A percentile compares a stretch with the other conserved stretches of the same genome.
Conservation (phyloP, 768 basidiomycete genomes). For the Amanita polypyramis region DNA sequence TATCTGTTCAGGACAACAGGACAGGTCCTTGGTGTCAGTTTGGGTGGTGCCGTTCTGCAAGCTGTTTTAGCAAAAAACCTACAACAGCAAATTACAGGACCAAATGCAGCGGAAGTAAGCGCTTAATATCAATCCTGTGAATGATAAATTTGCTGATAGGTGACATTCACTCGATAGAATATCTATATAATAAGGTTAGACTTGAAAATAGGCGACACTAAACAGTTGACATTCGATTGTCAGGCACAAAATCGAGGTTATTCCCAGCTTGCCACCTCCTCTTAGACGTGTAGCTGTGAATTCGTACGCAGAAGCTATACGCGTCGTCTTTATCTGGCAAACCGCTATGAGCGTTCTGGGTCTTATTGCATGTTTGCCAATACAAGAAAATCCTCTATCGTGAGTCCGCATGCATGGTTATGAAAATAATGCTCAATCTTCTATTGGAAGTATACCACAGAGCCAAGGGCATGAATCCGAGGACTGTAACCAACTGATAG, state of each 20-base stretch:
- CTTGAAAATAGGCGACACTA: background rate
- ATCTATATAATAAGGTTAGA: constrained; percentile 60
- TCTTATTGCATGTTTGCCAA: constrained; percentile 61
- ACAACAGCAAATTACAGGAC: constrained; percentile 64
- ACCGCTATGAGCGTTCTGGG: constrained; percentile 53
- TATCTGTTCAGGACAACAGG: constrained; percentile 92
- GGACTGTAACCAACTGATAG: constrained; percentile 26
- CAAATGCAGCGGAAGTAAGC: constrained; percentile 60
- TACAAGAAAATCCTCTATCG: constrained; percentile 66
- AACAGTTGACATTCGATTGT: constrained; percentile 1
- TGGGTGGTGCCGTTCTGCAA: constrained; percentile 80
- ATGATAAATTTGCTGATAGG: background rate
- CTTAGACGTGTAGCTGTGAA: constrained; percentile 53
- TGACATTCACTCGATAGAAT: constrained; percentile 30
- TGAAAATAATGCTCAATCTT: constrained; percentile 5
- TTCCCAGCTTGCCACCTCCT: constrained; percentile 49
- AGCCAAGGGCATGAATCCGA: constrained; percentile 51
- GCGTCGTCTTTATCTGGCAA: constrained; percentile 77
- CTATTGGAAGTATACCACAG: constrained; percentile 44
- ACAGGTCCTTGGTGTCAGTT: constrained; percentile 90
- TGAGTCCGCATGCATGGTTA: constrained; percentile 17
- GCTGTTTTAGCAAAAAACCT: constrained; percentile 64
- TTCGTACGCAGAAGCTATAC: constrained; percentile 73
- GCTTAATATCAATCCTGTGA: constrained; percentile 8
- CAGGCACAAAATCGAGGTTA: constrained; percentile 65